phyloP scores from a whole-genome alignment of 257 asterid genomes.

The Capsicum baccatum region DNA sequence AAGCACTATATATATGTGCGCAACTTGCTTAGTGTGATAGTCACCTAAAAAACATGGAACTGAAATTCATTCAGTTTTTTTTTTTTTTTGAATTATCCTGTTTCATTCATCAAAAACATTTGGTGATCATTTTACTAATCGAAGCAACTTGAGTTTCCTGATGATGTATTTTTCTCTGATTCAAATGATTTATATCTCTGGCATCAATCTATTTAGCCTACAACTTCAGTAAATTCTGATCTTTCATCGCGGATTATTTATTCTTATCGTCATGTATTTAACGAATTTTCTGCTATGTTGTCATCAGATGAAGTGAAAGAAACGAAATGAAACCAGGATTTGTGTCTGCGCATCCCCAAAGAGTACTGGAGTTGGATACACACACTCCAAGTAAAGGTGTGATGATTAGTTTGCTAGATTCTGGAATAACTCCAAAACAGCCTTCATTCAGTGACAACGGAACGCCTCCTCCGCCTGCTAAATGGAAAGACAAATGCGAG shows the following conservation, averaged over 20 bases:
- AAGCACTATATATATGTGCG: slow-evolving; percentile 15
- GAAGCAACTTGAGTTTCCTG: slow-evolving; percentile 24
- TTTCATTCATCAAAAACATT: background rate
- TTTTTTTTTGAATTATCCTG: background rate
- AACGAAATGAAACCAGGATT: slow-evolving; percentile 23
- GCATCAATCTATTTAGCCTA: slow-evolving; percentile 10
- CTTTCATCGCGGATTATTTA: background rate
- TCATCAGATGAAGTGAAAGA: slow-evolving; percentile 18
- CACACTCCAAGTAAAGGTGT: slow-evolving; percentile 24
- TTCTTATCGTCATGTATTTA: slow-evolving; percentile 18
- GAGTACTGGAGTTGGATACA: background rate
- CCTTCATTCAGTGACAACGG: background rate
- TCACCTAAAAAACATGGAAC: background rate
- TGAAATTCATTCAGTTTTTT: background rate
- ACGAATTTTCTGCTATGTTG: slow-evolving; percentile 24
- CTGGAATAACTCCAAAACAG: slow-evolving; percentile 20
- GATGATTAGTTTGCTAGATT: slow-evolving; percentile 12
- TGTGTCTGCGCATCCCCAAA: slow-evolving; percentile 24
- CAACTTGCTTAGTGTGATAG: background rate
- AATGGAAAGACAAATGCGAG: slow-evolving; percentile 28
- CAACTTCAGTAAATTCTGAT: background rate
- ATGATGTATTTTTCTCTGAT: background rate
- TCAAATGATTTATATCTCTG: background rate
- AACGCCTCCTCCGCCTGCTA: slow-evolving; percentile 27
- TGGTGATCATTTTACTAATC: background rate